phyloP scores from a whole-genome alignment of 2,329 filamentous ascomycete genomes.

The Calonectria honghensis region DNA sequence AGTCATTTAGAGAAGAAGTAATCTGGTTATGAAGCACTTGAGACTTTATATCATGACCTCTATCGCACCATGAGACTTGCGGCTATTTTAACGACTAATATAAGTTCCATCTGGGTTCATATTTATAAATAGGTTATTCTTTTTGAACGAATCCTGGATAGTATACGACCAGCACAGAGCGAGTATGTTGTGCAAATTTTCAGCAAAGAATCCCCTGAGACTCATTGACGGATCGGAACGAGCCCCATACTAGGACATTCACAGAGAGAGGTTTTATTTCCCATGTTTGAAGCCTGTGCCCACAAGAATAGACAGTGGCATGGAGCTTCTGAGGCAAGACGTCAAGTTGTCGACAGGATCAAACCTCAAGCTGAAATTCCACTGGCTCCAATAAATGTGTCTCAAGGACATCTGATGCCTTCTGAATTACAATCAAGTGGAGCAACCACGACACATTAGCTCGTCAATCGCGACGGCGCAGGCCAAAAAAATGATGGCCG shows the following conservation, averaged over 20 bases:
- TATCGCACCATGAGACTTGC: neutral
- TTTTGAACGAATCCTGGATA: no score
- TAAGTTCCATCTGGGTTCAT: no score
- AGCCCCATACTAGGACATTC: neutral
- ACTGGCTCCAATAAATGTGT: neutral
- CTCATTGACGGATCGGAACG: neutral
- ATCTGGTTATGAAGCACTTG: no score
- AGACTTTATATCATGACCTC: no score
- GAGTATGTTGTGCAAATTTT: neutral
- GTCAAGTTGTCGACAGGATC: neutral
- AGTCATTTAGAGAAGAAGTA: slow-evolving; percentile 55
- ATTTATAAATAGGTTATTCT: no score
- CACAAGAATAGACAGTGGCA: neutral
- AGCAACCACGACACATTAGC: no score
- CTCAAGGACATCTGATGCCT: neutral
- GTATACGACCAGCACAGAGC: no score
- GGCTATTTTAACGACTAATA: no score
- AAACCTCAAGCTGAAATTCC: neutral
- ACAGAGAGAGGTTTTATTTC: neutral
- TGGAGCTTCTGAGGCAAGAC: neutral
- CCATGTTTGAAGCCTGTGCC: neutral
- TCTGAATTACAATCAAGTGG: neutral
- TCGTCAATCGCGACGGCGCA: neutral
- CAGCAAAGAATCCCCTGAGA: neutral
- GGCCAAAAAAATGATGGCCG: neutral